Evolutionary conservation across 345 rosid species (phyloP).

Genomic region (Corchorus olitorius): DNA sequence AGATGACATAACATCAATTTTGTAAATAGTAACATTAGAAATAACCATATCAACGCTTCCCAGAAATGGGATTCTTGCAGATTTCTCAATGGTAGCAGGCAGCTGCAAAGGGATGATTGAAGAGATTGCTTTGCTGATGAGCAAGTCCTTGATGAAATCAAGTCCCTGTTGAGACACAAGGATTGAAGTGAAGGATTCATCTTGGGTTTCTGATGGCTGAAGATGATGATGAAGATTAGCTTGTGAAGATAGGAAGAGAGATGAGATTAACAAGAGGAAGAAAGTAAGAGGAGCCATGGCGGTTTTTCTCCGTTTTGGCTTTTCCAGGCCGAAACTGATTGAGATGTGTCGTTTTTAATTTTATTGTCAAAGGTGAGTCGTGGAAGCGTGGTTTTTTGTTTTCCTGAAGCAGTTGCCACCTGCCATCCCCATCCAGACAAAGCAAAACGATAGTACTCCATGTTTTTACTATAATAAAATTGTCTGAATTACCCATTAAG

Average conservation of each 20-base stretch:
- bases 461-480: not conserved
- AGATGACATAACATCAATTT: constrained; percentile 68
- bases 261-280: constrained; percentile 31
- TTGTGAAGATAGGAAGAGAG: constrained; percentile 29
- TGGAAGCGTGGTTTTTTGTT: not conserved
- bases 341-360: not conserved
- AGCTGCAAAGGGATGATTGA: constrained; percentile 70
- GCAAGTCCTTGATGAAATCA: constrained; percentile 77
- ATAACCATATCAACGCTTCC: constrained; percentile 67
- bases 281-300: constrained; percentile 12
- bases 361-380: not conserved
- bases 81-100: constrained; percentile 57
- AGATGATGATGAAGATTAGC: constrained; percentile 20
- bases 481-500: not conserved
- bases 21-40: constrained; percentile 66
- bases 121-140: constrained; percentile 65
- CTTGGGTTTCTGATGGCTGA: constrained; percentile 30
- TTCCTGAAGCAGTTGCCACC: not conserved
- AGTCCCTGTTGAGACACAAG: constrained; percentile 75
- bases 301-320: not conserved
- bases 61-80: constrained; percentile 60
- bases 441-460: not conserved
- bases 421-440: not conserved
- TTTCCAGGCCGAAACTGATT: not conserved
- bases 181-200: constrained; percentile 72